Base-by-base conservation (phyloP, 2,329 filamentous ascomycete species). In the Lachnellula subtilissima region DNA sequence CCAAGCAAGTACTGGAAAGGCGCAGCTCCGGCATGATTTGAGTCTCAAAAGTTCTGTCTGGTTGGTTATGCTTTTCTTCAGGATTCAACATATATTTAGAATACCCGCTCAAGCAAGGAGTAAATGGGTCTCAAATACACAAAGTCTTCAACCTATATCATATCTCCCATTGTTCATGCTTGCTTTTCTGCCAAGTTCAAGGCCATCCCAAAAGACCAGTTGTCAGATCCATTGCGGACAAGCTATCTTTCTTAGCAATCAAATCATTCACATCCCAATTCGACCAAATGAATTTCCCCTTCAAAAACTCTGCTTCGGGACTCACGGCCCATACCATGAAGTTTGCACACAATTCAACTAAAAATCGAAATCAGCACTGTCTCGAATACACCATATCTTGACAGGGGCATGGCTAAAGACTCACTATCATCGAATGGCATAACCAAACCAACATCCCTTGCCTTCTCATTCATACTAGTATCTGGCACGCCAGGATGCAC, bases 1-100 rank as follows among this genome's bases (percentile, higher is more conserved):
- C 76, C 82, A 54, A 82, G 75, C 66, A 87, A 85, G 71, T 89
- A 88, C 68, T 83, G 65, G 63, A 71, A 70, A 50, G 65, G 62
- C 7, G 42, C 50, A 46, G 47, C 49, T 14, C 22, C 50, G n/a
- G 15, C 35, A 42, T 48, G 19, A 45, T 45, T 11, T 22, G 36
- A 35, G 42, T 28, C 19, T 19, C 14, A 48, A 45, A 45, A 22
- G 11, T 45, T 45, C 2, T 45, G n/a, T 15, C 7, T 17, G 7
- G 3, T n/a, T 17, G 7, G 3, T n/a, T n/a, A 45, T 19, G 19
- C 25, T 32, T 45, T 45, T 45, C 42, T 5, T 45, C 39, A 19
- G 5, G 2, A 45, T 45, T 45, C 42, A 45, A 45, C 42, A 32
- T 4, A 32, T 32, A 45, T 45, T 45, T 45, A 25, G 19, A 45